Conservation (phyloP, 768 basidiomycete species). For the Phanerochaete carnosa region DNA sequence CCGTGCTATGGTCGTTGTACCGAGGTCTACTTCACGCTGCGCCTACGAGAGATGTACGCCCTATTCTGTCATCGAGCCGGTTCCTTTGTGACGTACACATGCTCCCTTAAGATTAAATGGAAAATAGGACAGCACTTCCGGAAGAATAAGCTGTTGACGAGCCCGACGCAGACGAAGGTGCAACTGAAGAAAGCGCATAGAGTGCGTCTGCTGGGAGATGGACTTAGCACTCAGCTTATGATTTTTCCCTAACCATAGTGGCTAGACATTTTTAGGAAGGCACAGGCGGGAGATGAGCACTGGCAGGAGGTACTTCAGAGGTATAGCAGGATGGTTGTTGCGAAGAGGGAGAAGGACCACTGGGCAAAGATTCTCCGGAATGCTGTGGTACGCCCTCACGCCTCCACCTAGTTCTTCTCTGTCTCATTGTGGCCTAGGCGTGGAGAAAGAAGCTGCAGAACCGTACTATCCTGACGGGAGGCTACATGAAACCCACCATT, state of each 20-base stretch:
- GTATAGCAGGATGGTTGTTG: conserved; percentile 56
- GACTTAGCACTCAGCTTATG: not conserved
- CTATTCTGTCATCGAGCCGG: not conserved
- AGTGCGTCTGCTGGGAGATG: conserved; percentile 32
- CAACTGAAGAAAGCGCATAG: conserved; percentile 53
- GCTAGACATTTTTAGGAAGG: conserved; percentile 53
- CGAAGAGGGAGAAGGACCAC: conserved; percentile 44
- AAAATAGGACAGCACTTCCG: conserved; percentile 55
- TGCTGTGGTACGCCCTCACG: conserved; percentile 44
- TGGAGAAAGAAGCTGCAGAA: conserved; percentile 52
- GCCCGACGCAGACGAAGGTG: conserved; percentile 43
- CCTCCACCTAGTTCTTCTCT: not conserved
- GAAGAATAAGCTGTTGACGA: conserved; percentile 49
- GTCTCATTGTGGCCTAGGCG: conserved; percentile 34
- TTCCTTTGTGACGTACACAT: not conserved
- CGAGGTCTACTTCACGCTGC: conserved; percentile 59
- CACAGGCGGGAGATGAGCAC: conserved; percentile 49
- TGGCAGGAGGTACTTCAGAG: conserved; percentile 45
- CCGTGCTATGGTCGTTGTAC: conserved; percentile 77
- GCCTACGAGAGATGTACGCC: conserved; percentile 51
- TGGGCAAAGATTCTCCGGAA: conserved; percentile 45
- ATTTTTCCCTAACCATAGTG: conserved; percentile 37
- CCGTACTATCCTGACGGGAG: conserved; percentile 71
- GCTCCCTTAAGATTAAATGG: conserved; percentile 47
- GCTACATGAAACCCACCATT: conserved; percentile 58